Evolutionary conservation across 345 rosid species (phyloP), one percentile per base, ranked within the genome.

Genomic region (Cochlearia excelsa): DNA sequence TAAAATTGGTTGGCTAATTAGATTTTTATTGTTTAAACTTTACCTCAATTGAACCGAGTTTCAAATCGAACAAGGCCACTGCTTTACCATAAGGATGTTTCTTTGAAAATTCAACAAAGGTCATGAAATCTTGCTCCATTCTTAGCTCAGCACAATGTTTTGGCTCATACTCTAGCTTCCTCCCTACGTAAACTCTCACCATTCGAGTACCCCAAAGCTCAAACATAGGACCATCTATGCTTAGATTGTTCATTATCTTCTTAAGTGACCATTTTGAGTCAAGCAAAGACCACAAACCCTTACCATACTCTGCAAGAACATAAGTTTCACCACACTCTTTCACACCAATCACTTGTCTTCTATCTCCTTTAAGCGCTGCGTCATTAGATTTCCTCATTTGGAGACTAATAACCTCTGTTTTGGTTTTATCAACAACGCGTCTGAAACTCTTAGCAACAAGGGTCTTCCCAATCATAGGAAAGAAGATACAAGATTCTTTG

Each of bases 11-110:
- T 16, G 23, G 23, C 23, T 16, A 16, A 16, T 16, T 16, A 16
- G 23, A 16, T 16, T 16, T 16, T 16, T 16, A 16, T 16, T 16
- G 23, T 16, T 16, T 1, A 23, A 43, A 8, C 47, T 26, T 39
- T 83, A 88, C 99, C 99, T 66, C 69, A 65, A 82, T 27, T 40
- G 67, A 49, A 40, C 91, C 83, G 6, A 66, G 71, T 66, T 84
- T 85, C 49, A 89, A 50, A 81, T 93, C 80, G n/a, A 89, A 73
- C 77, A 93, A 79, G 54, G 87, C 94, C 59, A 84, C 81, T 39
- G 94, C 83, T 69, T 80, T 88, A 1, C 99, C 99, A 59, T 87
- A 93, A 46, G 99, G 95, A 74, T 81, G 39, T 59, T 80, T 65
- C 38, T 73, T 35, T 43, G 99, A 87, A 67, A 89, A 85, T 56